Evolutionary conservation across 2,329 filamentous ascomycete genomes (phyloP).

Genomic region (Colletotrichum sp.): DNA sequence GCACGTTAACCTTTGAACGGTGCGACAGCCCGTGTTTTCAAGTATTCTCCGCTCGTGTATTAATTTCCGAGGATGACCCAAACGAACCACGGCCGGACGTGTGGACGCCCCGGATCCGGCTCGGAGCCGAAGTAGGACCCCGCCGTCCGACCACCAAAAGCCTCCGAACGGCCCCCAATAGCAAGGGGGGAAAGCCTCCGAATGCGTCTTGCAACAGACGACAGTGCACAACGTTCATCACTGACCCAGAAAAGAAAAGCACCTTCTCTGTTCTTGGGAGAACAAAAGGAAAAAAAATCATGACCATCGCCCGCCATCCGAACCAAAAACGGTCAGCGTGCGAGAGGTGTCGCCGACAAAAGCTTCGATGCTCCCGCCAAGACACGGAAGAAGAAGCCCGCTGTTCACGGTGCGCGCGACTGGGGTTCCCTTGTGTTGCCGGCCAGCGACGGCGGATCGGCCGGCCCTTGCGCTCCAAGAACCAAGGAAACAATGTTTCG

Average conservation of each 20-base stretch:
- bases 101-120: background rate
- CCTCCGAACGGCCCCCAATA: background rate
- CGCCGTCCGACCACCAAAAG: background rate
- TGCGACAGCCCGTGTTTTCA: background rate
- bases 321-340: conserved; percentile 36
- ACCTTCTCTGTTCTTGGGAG: background rate
- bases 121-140: background rate
- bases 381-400: conserved; percentile 19
- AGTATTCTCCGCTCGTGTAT: background rate
- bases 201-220: background rate
- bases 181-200: background rate
- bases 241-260: background rate
- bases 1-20: background rate
- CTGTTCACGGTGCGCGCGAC: conserved; percentile 32
- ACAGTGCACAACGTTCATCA: background rate
- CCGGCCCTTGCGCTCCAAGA: conserved; percentile 25
- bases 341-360: conserved; percentile 36
- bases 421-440: conserved; percentile 29
- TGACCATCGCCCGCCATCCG: conserved; percentile 25
- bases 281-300: background rate
- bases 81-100: background rate
- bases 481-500: background rate
- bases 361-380: conserved; percentile 34
- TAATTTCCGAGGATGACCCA: background rate
- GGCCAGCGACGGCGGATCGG: conserved; percentile 35